A percentile compares a stretch with the other conserved stretches of the same genome.
Evolutionary conservation across 371 early-diverging fungal species (phyloP).

Genomic region (Parasitella parasitica): DNA sequence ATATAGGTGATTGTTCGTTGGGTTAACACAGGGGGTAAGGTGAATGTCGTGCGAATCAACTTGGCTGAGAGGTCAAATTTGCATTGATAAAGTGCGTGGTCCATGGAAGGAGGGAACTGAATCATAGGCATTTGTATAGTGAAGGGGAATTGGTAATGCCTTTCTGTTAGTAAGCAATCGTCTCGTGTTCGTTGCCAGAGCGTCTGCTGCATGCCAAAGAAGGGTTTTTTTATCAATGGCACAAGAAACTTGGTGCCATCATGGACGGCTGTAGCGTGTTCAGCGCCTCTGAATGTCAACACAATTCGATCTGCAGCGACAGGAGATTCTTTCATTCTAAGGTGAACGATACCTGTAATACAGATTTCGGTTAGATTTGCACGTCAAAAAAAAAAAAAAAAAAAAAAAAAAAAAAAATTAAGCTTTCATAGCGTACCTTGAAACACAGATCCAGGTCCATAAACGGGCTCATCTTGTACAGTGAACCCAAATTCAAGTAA

Average conservation of each 20-base stretch:
- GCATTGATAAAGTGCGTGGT: conserved; percentile 28
- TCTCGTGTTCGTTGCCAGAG: conserved; percentile 35
- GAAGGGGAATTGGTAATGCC: conserved; percentile 29
- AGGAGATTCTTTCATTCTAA: conserved; percentile 15
- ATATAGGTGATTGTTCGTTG: conserved; percentile 23
- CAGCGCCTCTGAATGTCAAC: conserved; percentile 31
- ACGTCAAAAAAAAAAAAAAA: no score
- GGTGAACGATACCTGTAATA: conserved; percentile 27
- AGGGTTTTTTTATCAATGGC: conserved; percentile 11
- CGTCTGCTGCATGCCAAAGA: conserved; percentile 37
- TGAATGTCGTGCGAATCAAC: conserved; percentile 14
- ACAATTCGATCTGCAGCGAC: conserved; percentile 26
- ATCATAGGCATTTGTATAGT: conserved; percentile 44
- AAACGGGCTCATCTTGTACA: conserved; percentile 35
- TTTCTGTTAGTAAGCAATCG: conserved; percentile 13
- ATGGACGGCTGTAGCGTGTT: conserved; percentile 22
- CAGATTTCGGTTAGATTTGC: not conserved
- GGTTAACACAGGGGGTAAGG: conserved; percentile 1
- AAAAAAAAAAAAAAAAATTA: no score
- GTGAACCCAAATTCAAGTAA: conserved; percentile 47
- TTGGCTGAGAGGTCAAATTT: conserved; percentile 31
- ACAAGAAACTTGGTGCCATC: conserved; percentile 21
- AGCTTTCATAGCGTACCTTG: no score
- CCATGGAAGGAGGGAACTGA: conserved; percentile 40
- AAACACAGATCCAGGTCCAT: conserved; percentile 45